phyloP scores from a whole-genome alignment of 2,329 filamentous ascomycete species.

The Fusarium tjaetaba region DNA sequence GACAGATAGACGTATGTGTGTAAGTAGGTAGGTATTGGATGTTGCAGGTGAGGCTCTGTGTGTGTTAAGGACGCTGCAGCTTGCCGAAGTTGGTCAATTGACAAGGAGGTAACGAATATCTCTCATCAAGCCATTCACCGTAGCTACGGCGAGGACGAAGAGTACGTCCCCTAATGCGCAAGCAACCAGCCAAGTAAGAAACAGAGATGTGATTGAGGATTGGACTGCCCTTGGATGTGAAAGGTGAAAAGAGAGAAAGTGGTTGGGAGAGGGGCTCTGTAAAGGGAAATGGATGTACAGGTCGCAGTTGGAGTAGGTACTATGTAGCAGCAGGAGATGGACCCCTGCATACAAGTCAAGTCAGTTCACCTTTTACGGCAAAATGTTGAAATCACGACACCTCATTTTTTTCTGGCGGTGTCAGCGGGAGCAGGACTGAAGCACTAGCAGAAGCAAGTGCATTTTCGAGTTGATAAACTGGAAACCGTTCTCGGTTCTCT shows the following conservation, averaged over 20 bases:
- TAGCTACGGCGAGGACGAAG: constrained; percentile 21
- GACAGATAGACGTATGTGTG: not conserved
- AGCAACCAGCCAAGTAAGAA: constrained; percentile 16
- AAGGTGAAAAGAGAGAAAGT: constrained; percentile 28
- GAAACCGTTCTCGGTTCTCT: constrained; percentile 1
- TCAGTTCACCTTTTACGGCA: not conserved
- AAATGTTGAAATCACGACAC: constrained; percentile 22
- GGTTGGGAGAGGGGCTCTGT: constrained; percentile 38
- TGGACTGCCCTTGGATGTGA: constrained; percentile 8
- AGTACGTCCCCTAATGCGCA: constrained; percentile 24
- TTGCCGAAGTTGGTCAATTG: constrained; percentile 23
- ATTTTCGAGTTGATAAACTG: not conserved
- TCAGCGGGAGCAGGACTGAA: constrained; percentile 6
- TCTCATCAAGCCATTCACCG: constrained; percentile 34
- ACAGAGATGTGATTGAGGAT: constrained; percentile 28
- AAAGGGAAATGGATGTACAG: constrained; percentile 17
- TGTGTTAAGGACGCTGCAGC: constrained; percentile 4
- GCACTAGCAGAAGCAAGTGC: not conserved
- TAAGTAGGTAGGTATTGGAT: not conserved
- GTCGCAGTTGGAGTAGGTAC: constrained; percentile 1
- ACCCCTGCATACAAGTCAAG: constrained; percentile 22
- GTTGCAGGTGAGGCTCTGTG: constrained; percentile 24
- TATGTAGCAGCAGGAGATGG: not conserved
- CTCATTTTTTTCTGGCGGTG: constrained; percentile 15
- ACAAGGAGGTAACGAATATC: constrained; percentile 6